Conservation (phyloP, 768 basidiomycete species). For the Leccinum variicolor region DNA sequence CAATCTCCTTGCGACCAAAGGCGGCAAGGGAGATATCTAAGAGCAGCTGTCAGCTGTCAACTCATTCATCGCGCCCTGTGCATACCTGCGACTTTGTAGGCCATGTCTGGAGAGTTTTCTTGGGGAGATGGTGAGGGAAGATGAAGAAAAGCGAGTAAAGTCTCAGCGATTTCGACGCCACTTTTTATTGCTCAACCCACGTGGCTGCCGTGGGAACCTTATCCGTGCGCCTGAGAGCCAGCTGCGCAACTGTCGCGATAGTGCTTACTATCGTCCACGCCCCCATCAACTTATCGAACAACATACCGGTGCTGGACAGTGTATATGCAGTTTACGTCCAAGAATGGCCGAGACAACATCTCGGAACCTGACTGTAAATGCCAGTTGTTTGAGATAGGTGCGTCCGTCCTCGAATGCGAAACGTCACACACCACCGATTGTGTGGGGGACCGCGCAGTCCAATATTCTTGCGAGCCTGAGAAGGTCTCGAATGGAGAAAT, state of each 20-base stretch:
- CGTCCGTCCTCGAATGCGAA: background rate
- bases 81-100: conserved; percentile 88
- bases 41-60: conserved; percentile 1
- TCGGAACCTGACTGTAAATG: conserved; percentile 36
- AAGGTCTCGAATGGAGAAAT: conserved; percentile 19
- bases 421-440: conserved; percentile 5
- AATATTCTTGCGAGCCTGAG: conserved; percentile 58
- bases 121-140: conserved; percentile 23
- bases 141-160: conserved; percentile 18
- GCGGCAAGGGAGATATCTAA: conserved; percentile 94
- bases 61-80: background rate
- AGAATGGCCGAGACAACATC: background rate
- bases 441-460: conserved; percentile 33
- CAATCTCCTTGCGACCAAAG: conserved; percentile 99
- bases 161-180: conserved; percentile 9
- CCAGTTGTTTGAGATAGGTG: conserved; percentile 59
- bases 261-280: background rate
- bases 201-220: conserved; percentile 30
- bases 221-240: conserved; percentile 10
- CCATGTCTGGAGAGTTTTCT: conserved; percentile 44
- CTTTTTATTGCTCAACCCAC: conserved; percentile 32
- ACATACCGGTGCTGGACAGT: background rate
- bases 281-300: background rate
- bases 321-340: conserved; percentile 3
- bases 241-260: background rate